phyloP scores from a whole-genome alignment of 495 filamentous ascomycete genomes.

The Lophium mytilinum region DNA sequence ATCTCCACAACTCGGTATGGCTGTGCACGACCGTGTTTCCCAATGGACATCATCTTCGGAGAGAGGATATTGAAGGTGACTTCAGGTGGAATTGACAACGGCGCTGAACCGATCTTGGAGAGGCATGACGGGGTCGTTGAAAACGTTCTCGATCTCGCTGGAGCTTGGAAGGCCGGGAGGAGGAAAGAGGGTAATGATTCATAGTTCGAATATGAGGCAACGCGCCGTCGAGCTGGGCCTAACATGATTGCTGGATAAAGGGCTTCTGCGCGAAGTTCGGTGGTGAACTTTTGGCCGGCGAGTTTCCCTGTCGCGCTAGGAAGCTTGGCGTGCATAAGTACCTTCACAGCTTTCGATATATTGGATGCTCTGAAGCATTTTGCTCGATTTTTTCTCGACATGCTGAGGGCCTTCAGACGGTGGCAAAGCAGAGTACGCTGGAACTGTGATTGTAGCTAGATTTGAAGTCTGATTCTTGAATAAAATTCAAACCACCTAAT shows the following conservation, averaged over 20 bases:
- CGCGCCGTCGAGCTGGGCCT: constrained; percentile 13
- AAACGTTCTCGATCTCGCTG: constrained; percentile 51
- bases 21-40: constrained; percentile 41
- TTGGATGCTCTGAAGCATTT: too few relatives aligned
- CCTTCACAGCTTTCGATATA: too few relatives aligned
- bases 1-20: constrained; percentile 55
- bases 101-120: constrained; percentile 77
- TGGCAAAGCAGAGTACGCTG: too few relatives aligned
- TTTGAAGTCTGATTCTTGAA: too few relatives aligned
- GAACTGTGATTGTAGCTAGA: too few relatives aligned
- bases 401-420: too few relatives aligned
- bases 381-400: too few relatives aligned
- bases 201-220: constrained; percentile 10
- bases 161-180: constrained; percentile 57
- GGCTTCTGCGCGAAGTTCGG: too few relatives aligned
- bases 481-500: too few relatives aligned
- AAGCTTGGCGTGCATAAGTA: too few relatives aligned
- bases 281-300: too few relatives aligned
- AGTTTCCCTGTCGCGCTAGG: too few relatives aligned
- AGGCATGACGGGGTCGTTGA: constrained; percentile 54
- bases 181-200: constrained; percentile 60
- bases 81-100: constrained; percentile 75
- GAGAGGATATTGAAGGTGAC: constrained; percentile 62
- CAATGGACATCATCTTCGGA: constrained; percentile 40
- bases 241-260: constrained; percentile 6